phyloP scores from a whole-genome alignment of 2,329 filamentous ascomycete genomes.

The Macrophomina tecta region DNA sequence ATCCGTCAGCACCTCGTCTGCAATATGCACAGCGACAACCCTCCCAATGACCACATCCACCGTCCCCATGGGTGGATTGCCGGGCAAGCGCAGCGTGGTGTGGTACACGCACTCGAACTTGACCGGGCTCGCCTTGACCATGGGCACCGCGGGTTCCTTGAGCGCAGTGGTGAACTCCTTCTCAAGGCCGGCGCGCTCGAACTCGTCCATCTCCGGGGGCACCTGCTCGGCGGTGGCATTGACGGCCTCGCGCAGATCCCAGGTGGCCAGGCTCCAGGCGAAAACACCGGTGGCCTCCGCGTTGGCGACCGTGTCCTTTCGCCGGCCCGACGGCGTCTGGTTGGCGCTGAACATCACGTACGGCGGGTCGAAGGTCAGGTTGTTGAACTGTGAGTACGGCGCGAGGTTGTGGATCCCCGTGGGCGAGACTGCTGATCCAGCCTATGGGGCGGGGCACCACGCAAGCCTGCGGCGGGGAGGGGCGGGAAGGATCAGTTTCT shows the following conservation, averaged over 20 bases:
- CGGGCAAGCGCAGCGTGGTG: constrained; percentile 60
- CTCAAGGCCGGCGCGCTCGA: constrained; percentile 55
- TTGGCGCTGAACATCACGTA: constrained; percentile 69
- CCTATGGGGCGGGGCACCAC: constrained; percentile 67
- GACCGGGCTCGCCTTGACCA: constrained; percentile 46
- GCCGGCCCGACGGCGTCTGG: constrained; percentile 53
- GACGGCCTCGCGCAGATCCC: constrained; percentile 60
- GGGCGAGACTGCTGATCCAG: constrained; percentile 62
- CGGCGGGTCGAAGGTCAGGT: constrained; percentile 67
- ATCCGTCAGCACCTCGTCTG: constrained; percentile 60
- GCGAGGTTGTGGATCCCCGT: constrained; percentile 61
- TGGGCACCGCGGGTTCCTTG: constrained; percentile 14
- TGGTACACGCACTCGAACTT: constrained; percentile 46
- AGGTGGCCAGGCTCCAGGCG: constrained; percentile 66
- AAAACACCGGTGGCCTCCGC: constrained; percentile 62
- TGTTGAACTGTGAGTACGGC: constrained; percentile 68
- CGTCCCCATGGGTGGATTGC: constrained; percentile 63
- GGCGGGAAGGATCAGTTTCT: too few relatives aligned
- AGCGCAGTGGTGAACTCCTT: constrained; percentile 53
- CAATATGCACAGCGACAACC: constrained; percentile 64
- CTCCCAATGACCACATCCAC: constrained; percentile 64
- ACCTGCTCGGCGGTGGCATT: constrained; percentile 62
- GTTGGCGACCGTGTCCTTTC: constrained; percentile 65
- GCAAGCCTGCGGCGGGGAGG: constrained; percentile 51
- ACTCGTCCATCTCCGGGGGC: constrained; percentile 60